Evolutionary conservation across 2,329 filamentous ascomycete species (phyloP).

Genomic region (Lojkania enalia): DNA sequence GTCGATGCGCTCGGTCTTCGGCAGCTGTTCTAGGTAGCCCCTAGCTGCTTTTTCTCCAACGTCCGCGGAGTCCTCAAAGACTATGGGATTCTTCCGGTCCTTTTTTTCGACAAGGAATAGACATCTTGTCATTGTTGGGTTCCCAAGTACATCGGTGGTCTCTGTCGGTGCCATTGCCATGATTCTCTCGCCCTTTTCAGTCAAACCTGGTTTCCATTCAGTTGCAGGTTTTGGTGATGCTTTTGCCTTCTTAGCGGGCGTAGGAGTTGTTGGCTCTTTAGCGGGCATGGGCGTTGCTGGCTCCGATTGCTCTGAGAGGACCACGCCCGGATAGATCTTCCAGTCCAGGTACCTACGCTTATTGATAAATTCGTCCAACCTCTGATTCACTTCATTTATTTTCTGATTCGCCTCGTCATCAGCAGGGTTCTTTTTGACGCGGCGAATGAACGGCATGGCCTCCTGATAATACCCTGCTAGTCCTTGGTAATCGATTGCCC

Average conservation of each 20-base stretch:
- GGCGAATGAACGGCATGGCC: conserved; percentile 7
- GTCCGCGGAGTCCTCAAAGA: conserved; percentile 6
- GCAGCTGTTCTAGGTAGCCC: conserved; percentile 8
- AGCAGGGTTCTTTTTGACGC: conserved; percentile 8
- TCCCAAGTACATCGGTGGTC: conserved; percentile 10
- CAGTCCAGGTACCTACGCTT: conserved; percentile 9
- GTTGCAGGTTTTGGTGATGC: conserved; percentile 3
- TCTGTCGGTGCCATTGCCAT: conserved; percentile 9
- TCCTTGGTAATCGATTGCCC: conserved; percentile 9
- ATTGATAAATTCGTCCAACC: conserved; percentile 10
- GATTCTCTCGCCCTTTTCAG: conserved; percentile 12
- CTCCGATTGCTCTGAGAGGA: conserved; percentile 7
- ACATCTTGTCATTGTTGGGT: conserved; percentile 9
- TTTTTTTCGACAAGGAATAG: conserved; percentile 11
- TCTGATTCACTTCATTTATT: conserved; percentile 12
- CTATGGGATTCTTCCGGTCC: conserved; percentile 10
- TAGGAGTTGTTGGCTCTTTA: conserved; percentile 1
- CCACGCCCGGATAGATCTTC: conserved; percentile 5
- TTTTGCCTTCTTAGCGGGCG: conserved; percentile 7
- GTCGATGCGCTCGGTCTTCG: conserved; percentile 8
- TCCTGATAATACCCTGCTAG: conserved; percentile 12
- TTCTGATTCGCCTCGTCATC: conserved; percentile 9
- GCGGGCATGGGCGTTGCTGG: conserved; percentile 1
- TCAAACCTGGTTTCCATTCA: conserved; percentile 10
- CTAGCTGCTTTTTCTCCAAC: conserved; percentile 10